These are phyloP conservation scores for Cryptococcus sp. DNA, from an alignment of 1,284 basidiomycete species.

Conservation along the genomic window DNA sequence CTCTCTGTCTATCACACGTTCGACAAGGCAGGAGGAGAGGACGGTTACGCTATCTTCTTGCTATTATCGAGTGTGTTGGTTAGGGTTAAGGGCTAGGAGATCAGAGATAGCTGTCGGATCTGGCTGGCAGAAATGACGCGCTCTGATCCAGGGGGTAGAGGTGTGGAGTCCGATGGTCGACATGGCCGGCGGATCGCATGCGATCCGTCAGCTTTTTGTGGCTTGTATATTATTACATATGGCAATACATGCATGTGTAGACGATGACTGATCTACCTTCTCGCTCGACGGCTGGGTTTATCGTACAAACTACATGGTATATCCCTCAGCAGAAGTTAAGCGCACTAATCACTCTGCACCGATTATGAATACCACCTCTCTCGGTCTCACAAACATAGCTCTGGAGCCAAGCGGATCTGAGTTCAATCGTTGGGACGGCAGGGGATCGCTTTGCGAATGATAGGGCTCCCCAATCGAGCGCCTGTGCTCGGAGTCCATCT, in stretches of 20 bases:
- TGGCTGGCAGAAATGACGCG: background rate
- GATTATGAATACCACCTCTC: conserved; percentile 44
- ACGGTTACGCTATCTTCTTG: too few species aligned
- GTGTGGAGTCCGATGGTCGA: background rate
- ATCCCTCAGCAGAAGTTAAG: too few species aligned
- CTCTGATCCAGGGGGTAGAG: background rate
- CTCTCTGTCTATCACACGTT: background rate
- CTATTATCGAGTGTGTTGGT: too few species aligned
- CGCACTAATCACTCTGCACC: conserved; percentile 15
- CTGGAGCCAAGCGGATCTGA: conserved; percentile 14
- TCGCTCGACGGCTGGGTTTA: too few species aligned
- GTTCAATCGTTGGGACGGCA: too few species aligned
- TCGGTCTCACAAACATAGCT: conserved; percentile 44
- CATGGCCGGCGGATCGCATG: background rate
- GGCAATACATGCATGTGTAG: background rate
- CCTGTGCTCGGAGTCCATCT: conserved; percentile 22
- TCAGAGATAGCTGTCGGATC: background rate
- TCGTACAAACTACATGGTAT: too few species aligned
- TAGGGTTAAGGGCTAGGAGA: too few species aligned
- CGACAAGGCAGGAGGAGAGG: background rate
- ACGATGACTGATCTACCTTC: too few species aligned
- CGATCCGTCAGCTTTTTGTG: background rate
- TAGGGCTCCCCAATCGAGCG: too few species aligned
- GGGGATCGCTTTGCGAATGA: too few species aligned
- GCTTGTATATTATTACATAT: background rate